Evolutionary conservation across 148 eudicot species (phyloP).

Genomic region (Amaranthus cruentus): DNA sequence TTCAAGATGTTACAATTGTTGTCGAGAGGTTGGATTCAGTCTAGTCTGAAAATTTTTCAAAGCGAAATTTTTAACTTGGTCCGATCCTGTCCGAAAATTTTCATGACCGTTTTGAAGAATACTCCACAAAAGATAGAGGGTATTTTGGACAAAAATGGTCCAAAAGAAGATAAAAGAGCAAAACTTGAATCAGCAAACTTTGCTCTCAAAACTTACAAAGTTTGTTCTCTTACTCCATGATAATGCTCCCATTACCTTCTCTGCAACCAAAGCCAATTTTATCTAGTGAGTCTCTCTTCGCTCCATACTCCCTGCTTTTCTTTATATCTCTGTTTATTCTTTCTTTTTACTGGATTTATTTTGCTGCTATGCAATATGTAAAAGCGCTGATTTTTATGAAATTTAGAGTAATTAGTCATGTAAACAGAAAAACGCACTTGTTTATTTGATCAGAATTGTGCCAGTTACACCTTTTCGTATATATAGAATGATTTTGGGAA

Average conservation of each 20-base stretch:
- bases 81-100: background rate
- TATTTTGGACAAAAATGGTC: background rate
- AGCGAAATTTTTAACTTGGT: background rate
- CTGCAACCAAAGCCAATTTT: conserved; percentile 18
- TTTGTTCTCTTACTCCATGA: conserved; percentile 11
- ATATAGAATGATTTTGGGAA: conserved; percentile 4
- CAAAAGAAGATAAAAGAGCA: conserved; percentile 18
- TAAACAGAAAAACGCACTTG: background rate
- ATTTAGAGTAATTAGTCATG: background rate
- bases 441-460: background rate
- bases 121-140: conserved; percentile 6
- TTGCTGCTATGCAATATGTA: background rate
- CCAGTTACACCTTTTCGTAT: background rate
- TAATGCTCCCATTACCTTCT: conserved; percentile 16
- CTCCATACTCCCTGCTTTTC: background rate
- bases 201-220: background rate
- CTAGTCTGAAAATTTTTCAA: too few species aligned
- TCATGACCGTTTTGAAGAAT: background rate
- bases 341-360: background rate
- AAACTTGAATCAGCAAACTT: background rate
- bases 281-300: conserved; percentile 22
- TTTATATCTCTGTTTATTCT: background rate
- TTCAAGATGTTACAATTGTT: too few species aligned
- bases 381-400: background rate
- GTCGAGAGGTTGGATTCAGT: too few species aligned